Base-by-base conservation (phyloP, 305 asterid species). In the Fraxinus floribunda region DNA sequence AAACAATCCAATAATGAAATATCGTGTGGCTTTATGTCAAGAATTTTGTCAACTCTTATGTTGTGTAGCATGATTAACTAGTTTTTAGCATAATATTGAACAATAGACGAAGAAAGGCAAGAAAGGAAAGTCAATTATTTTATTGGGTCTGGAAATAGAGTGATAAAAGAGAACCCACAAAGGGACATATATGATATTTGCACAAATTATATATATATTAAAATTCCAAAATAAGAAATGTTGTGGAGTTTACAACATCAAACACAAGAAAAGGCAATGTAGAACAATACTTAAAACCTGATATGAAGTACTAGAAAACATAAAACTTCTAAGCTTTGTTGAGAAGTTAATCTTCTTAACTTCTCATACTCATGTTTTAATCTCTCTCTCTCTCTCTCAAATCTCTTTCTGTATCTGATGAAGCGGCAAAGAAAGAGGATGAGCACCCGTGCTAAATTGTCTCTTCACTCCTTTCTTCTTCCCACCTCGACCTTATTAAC, bases 361-460 rank as follows among this genome's bases (percentile, higher is more conserved):
- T 36, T 36, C 41, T 7, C 9, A 86, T 84, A 32, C 82, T 80
- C 83, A 77, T 76, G 75, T 73, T 36, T 82, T 80, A 80, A 75
- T 57, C 46, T 39, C 46, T 39, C 46, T 39, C 46, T 39, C 46
- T 39, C 41, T 32, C 35, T 32, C 35, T 32, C 35, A 11, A 71
- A 82, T 72, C 84, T 90, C 84, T 73, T 39, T 26, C 80, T 86
- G 79, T 83, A 87, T 81, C 87, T 79, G 88, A 86, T 77, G 90
- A 89, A 83, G 85, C 64, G 89, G 89, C 89, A 88, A 91, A 90
- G 98, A 93, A 93, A 91, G 98, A 97, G 98, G 99, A 97, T 95
- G 97, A 97, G 98, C 98, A 89, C 97, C 88, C 77, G 87, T 84
- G 76, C 82, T 85, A 80, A 75, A 79, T 83, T 35, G 85, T 90